Evolutionary conservation across 2,329 filamentous ascomycete species (phyloP).

Genomic region (Sarocladiaceae sp.): DNA sequence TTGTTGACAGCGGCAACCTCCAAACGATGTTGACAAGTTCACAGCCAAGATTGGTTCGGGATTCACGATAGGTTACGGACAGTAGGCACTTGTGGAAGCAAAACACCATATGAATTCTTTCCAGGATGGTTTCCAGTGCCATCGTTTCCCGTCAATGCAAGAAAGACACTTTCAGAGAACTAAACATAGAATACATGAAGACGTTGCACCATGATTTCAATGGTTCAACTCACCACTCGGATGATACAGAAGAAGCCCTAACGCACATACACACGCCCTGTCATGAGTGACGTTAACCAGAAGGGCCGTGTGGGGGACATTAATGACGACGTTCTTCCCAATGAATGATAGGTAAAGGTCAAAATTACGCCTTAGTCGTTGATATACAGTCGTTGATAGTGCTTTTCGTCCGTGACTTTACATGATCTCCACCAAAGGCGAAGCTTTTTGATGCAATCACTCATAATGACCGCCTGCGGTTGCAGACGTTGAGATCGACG

Average conservation of each 20-base stretch:
- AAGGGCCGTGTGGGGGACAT: neutral
- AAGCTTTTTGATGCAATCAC: constrained; percentile 25
- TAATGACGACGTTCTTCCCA: neutral
- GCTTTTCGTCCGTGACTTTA: neutral
- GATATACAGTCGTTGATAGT: constrained; percentile 6
- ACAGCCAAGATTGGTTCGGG: no score
- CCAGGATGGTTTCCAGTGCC: neutral
- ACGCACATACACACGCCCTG: neutral
- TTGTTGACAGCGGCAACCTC: no score
- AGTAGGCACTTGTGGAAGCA: no score
- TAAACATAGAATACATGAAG: constrained; percentile 7
- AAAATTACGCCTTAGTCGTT: constrained; percentile 2
- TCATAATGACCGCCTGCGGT: constrained; percentile 38
- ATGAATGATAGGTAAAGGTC: neutral
- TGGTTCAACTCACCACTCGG: neutral
- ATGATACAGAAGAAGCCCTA: neutral
- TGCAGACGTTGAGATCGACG: constrained; percentile 30
- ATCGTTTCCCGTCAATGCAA: neutral
- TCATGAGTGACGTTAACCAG: constrained; percentile 1
- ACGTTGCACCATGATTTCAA: neutral
- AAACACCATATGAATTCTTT: neutral
- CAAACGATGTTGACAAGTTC: no score
- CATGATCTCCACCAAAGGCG: neutral
- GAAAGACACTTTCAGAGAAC: neutral
- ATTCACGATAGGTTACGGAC: no score